These are phyloP conservation scores for Phytophthora idaei DNA, from an alignment of 352 stramenopile genomes.

Conservation along the genomic window DNA sequence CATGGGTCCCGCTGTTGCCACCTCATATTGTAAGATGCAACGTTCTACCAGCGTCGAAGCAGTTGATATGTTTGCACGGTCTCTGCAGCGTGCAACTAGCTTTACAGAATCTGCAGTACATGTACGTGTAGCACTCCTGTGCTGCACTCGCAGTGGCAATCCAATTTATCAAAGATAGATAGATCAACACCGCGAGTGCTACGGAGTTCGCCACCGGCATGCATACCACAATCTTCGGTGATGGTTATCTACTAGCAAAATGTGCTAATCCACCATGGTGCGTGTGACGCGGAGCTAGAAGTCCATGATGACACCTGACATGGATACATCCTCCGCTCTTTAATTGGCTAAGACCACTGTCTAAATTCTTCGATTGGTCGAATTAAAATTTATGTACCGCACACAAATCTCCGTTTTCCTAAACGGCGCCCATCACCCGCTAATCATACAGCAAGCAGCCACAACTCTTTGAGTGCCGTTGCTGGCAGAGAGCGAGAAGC, in stretches of 20 bases:
- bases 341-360: constrained; percentile 8
- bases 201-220: not conserved
- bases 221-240: not conserved
- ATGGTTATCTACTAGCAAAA: constrained; percentile 19
- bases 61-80: too few species aligned
- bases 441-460: constrained; percentile 8
- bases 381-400: not conserved
- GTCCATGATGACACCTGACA: constrained; percentile 22
- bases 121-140: too few species aligned
- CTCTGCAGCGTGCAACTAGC: too few species aligned
- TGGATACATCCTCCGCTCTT: not conserved
- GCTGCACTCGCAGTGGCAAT: too few species aligned
- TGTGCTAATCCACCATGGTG: not conserved
- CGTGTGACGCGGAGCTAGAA: constrained; percentile 4
- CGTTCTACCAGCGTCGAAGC: too few species aligned
- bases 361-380: constrained; percentile 11
- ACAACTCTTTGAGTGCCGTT: constrained; percentile 13
- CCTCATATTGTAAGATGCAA: too few species aligned
- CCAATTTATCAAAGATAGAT: too few species aligned
- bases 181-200: too few species aligned
- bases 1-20: too few species aligned
- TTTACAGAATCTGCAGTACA: too few species aligned
- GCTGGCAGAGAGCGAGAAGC: constrained; percentile 18
- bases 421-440: constrained; percentile 19
- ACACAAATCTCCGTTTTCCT: constrained; percentile 2